Conservation (phyloP, 2,329 filamentous ascomycete species). For the Tolypocladium paradoxum region DNA sequence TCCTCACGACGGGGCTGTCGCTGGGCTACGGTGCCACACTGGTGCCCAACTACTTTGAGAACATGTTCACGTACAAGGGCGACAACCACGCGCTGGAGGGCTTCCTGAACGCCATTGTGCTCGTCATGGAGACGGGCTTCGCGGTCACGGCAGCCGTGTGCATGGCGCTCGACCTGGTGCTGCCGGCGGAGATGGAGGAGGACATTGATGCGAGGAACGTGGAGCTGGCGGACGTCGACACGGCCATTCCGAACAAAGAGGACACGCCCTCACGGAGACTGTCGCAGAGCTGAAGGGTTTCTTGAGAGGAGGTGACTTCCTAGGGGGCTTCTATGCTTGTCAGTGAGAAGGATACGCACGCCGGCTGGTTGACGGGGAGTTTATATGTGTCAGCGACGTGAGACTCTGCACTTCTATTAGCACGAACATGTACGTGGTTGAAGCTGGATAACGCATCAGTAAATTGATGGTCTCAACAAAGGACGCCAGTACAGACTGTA, state of each 20-base stretch:
- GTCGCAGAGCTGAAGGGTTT: background rate
- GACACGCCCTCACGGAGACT: background rate
- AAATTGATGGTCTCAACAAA: too few species aligned
- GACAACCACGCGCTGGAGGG: conserved; percentile 56
- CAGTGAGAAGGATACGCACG: background rate
- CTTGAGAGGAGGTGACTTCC: background rate
- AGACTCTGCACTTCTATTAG: too few species aligned
- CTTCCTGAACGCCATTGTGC: conserved; percentile 62
- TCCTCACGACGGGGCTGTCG: conserved; percentile 63
- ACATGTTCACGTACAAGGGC: conserved; percentile 64
- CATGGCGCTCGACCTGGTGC: conserved; percentile 60
- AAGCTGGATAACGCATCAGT: too few species aligned
- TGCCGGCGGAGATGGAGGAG: conserved; percentile 69
- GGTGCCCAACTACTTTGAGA: conserved; percentile 55
- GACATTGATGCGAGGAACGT: conserved; percentile 13
- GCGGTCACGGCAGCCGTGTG: conserved; percentile 64
- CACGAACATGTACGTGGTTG: too few species aligned
- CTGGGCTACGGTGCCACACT: conserved; percentile 63
- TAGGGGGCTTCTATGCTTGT: background rate
- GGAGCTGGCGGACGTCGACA: background rate
- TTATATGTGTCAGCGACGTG: background rate
- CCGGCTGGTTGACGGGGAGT: background rate
- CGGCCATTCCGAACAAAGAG: background rate
- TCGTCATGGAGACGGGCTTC: conserved; percentile 67
- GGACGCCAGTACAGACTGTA: too few species aligned